phyloP scores from a whole-genome alignment of 768 basidiomycete genomes.

The Saitozyma sp. region DNA sequence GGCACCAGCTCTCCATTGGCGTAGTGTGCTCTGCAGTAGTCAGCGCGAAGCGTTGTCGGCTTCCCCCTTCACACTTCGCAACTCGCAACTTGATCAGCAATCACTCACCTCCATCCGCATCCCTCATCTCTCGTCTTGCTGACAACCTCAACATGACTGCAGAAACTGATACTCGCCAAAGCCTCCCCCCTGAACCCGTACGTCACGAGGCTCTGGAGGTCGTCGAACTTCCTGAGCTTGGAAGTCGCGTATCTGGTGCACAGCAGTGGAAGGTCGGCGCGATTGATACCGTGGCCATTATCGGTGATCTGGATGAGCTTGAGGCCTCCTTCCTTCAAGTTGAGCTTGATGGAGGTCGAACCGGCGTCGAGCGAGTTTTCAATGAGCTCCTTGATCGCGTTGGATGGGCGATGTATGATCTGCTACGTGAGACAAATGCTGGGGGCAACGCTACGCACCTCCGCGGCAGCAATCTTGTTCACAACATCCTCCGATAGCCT shows the following conservation, averaged over 20 bases:
- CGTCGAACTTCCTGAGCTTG: conserved; percentile 81
- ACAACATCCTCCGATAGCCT: conserved; percentile 79
- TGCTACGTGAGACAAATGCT: conserved; percentile 44
- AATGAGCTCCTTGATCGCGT: conserved; percentile 91
- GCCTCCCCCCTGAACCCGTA: conserved; percentile 99
- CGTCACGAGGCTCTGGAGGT: conserved; percentile 76
- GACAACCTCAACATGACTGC: conserved; percentile 81
- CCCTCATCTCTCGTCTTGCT: conserved; percentile 80
- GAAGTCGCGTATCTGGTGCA: conserved; percentile 96
- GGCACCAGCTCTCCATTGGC: conserved; percentile 72
- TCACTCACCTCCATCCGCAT: conserved; percentile 90
- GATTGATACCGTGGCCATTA: conserved; percentile 91
- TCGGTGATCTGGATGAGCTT: conserved; percentile 94
- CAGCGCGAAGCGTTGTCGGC: conserved; percentile 4
- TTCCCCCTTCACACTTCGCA: neutral
- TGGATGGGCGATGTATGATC: conserved; percentile 88
- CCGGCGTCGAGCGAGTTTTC: conserved; percentile 97
- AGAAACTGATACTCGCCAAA: conserved; percentile 90
- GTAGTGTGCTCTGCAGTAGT: conserved; percentile 70
- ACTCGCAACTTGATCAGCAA: neutral
- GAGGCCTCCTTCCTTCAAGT: conserved; percentile 91
- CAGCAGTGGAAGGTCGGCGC: conserved; percentile 81
- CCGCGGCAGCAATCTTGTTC: conserved; percentile 78
- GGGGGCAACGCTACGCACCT: conserved; percentile 51
- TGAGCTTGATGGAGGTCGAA: conserved; percentile 78